Evolutionary conservation across 805 yeast genomes (phyloP).

Genomic region (Ogataea allantospora): DNA sequence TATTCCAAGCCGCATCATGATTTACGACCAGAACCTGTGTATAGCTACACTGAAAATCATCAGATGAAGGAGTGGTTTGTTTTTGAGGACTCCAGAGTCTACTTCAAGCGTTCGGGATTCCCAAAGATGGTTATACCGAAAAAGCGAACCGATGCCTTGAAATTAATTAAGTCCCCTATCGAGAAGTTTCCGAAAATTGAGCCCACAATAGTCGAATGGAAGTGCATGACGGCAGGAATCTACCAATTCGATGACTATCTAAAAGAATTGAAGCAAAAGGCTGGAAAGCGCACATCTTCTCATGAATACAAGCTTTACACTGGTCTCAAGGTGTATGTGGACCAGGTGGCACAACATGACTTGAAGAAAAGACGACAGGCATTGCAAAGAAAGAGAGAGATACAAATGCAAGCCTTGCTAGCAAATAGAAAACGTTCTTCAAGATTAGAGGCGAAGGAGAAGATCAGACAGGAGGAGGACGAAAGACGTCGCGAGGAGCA

Average conservation of each 20-base stretch:
- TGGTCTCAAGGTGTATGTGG: slow-evolving; percentile 32
- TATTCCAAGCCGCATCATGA: slow-evolving; percentile 29
- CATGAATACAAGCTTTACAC: slow-evolving; percentile 31
- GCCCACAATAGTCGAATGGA: slow-evolving; percentile 38
- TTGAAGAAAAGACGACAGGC: slow-evolving; percentile 52
- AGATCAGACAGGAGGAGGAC: slow-evolving; percentile 51
- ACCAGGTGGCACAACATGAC: slow-evolving; percentile 43
- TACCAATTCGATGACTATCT: slow-evolving; percentile 41
- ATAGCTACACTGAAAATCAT: slow-evolving; percentile 14
- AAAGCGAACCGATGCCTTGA: slow-evolving; percentile 30
- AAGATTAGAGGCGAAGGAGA: slow-evolving; percentile 64
- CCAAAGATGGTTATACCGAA: slow-evolving; percentile 37
- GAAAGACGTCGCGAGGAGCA: slow-evolving; percentile 44
- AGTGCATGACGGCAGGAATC: slow-evolving; percentile 42
- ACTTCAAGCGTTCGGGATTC: slow-evolving; percentile 36
- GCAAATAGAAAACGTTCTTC: slow-evolving; percentile 74
- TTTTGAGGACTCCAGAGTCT: slow-evolving; percentile 53
- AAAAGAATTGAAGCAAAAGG: slow-evolving; percentile 31
- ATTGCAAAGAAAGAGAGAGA: slow-evolving; percentile 56
- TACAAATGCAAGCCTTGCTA: slow-evolving; percentile 59
- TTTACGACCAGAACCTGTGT: slow-evolving; percentile 24
- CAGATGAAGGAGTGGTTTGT: slow-evolving; percentile 33
- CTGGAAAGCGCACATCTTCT: slow-evolving; percentile 29
- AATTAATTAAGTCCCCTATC: slow-evolving; percentile 22
- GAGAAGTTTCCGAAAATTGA: slow-evolving; percentile 29